A percentile compares a stretch with the other conserved stretches of the same genome.
Conservation (phyloP, 768 basidiomycete genomes). For the Lenzites betulinus region DNA sequence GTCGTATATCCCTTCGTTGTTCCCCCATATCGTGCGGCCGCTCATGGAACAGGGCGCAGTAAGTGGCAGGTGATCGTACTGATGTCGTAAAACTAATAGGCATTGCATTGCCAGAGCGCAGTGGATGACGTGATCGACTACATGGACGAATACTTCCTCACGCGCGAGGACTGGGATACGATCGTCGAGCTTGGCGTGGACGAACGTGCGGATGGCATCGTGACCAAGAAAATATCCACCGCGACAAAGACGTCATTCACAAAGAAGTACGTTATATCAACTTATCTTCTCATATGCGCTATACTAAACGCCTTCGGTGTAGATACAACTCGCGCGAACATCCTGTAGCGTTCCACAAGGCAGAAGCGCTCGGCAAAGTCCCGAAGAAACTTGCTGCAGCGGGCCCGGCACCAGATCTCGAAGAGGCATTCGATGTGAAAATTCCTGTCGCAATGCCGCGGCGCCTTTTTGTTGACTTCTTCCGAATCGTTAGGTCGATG, state of each 20-base stretch:
- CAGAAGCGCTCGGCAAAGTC: conserved; percentile 71
- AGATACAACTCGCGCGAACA: conserved; percentile 91
- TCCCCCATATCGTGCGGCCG: conserved; percentile 77
- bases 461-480: too few species aligned
- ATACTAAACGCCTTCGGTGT: not conserved
- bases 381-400: conserved; percentile 75
- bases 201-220: conserved; percentile 66
- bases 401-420: conserved; percentile 83
- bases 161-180: conserved; percentile 96
- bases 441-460: not conserved
- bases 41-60: conserved; percentile 75
- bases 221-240: conserved; percentile 82
- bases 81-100: not conserved
- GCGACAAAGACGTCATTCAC: conserved; percentile 87
- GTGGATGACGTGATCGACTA: conserved; percentile 79
- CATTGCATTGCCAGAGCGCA: conserved; percentile 52
- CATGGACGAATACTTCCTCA: conserved; percentile 95
- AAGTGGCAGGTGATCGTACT: conserved; percentile 37
- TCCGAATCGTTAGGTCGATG: conserved; percentile 32
- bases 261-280: conserved; percentile 60
- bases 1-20: conserved; percentile 88
- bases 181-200: conserved; percentile 92
- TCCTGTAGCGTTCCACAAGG: conserved; percentile 95
- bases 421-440: conserved; percentile 86
- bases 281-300: not conserved